phyloP scores from a whole-genome alignment of 2,329 filamentous ascomycete species.

The Trichoderma polysporum region DNA sequence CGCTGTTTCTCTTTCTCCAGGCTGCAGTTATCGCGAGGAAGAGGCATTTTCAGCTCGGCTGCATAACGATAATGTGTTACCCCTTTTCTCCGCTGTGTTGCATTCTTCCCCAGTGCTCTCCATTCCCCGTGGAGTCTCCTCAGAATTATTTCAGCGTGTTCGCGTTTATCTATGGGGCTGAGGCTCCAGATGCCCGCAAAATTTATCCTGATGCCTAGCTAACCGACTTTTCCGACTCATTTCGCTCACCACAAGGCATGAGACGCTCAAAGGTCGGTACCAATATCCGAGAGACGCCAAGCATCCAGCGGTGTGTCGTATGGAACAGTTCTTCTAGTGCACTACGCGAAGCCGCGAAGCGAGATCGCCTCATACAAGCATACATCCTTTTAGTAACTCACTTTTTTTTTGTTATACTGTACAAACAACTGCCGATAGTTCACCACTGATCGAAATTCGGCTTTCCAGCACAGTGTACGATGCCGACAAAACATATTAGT shows the following conservation, averaged over 20 bases:
- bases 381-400: not conserved
- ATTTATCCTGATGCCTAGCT: conserved; percentile 16
- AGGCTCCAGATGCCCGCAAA: conserved; percentile 6
- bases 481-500: not conserved
- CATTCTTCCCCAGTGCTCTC: not conserved
- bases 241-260: not conserved
- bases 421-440: not conserved
- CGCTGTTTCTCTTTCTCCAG: not conserved
- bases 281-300: not conserved
- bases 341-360: not conserved
- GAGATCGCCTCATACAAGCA: not conserved
- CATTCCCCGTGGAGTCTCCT: conserved; percentile 4
- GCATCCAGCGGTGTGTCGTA: not conserved
- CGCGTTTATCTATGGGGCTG: conserved; percentile 2
- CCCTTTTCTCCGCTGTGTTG: conserved; percentile 5
- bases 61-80: not conserved
- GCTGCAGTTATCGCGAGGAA: not conserved
- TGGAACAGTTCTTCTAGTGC: not conserved
- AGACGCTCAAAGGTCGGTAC: not conserved
- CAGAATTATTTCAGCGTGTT: not conserved
- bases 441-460: not conserved
- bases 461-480: not conserved
- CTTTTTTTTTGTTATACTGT: too few relatives aligned
- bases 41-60: not conserved
- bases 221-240: conserved; percentile 13